phyloP scores from a whole-genome alignment of 257 asterid genomes.

The Scutellaria barbata region DNA sequence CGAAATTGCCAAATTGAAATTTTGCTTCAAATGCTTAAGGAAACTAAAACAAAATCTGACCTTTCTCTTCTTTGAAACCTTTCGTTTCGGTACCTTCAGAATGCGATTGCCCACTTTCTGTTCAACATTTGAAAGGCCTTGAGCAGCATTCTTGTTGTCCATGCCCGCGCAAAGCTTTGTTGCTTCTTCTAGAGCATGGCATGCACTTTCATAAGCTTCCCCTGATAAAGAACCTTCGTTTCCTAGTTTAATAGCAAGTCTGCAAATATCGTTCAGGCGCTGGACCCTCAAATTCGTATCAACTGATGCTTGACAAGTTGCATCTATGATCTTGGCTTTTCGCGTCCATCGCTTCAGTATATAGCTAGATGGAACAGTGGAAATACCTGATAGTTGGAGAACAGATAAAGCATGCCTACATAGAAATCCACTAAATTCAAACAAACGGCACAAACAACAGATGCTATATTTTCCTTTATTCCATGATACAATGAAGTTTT shows the following conservation, averaged over 20 bases:
- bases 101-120: slow-evolving; percentile 31
- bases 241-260: slow-evolving; percentile 45
- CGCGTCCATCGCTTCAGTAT: slow-evolving; percentile 52
- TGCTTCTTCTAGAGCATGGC: slow-evolving; percentile 44
- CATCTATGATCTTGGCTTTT: slow-evolving; percentile 41
- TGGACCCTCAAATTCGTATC: slow-evolving; percentile 40
- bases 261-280: slow-evolving; percentile 54
- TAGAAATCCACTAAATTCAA: slow-evolving; percentile 51
- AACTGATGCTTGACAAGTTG: slow-evolving; percentile 27
- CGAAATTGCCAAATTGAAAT: not conserved
- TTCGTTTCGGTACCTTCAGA: slow-evolving; percentile 35
- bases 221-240: slow-evolving; percentile 54
- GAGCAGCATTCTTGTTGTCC: slow-evolving; percentile 36
- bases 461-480: slow-evolving; percentile 34
- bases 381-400: slow-evolving; percentile 47
- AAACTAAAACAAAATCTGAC: slow-evolving; percentile 24
- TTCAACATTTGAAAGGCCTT: slow-evolving; percentile 28
- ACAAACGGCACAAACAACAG: slow-evolving; percentile 48
- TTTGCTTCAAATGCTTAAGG: slow-evolving; percentile 16
- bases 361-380: slow-evolving; percentile 45
- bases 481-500: slow-evolving; percentile 44
- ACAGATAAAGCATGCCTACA: slow-evolving; percentile 54
- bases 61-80: slow-evolving; percentile 46
- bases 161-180: slow-evolving; percentile 40
- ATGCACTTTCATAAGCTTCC: slow-evolving; percentile 49